These are phyloP conservation scores for Serendipita vermifera DNA, from an alignment of 768 basidiomycete genomes.

Conservation along the genomic window DNA sequence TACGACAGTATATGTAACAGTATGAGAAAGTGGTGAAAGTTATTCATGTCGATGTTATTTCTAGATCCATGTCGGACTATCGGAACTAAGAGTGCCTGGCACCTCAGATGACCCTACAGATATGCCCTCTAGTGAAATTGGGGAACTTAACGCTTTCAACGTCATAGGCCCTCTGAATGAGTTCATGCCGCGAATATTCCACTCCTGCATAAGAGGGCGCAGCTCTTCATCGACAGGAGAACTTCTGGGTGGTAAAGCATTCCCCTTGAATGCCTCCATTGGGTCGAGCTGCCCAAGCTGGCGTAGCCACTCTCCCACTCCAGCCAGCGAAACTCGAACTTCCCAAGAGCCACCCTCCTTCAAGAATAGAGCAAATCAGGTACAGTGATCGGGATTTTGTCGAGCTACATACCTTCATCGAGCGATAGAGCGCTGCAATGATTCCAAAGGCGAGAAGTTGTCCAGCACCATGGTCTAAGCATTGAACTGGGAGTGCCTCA, in stretches of 20 bases:
- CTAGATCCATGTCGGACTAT: too few species aligned
- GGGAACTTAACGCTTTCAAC: too few species aligned
- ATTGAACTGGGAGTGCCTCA: slow-evolving; percentile 41
- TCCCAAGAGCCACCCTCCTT: slow-evolving; percentile 52
- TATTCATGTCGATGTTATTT: too few species aligned
- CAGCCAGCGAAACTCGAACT: slow-evolving; percentile 45
- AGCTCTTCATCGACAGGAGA: neutral
- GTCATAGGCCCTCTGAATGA: too few species aligned
- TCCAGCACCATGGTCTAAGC: slow-evolving; percentile 46
- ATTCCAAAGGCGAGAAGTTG: slow-evolving; percentile 49
- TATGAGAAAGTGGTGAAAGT: too few species aligned
- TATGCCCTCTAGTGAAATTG: too few species aligned
- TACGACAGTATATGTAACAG: too few species aligned
- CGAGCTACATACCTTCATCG: slow-evolving; percentile 31
- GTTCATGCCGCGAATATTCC: too few species aligned
- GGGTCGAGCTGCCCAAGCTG: slow-evolving; percentile 37
- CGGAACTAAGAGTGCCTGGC: too few species aligned
- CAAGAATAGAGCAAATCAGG: neutral
- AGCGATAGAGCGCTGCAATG: slow-evolving; percentile 40
- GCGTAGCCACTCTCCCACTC: slow-evolving; percentile 43
- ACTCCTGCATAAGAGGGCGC: too few species aligned
- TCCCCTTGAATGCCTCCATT: slow-evolving; percentile 8
- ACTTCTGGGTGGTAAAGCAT: neutral
- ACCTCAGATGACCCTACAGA: too few species aligned
- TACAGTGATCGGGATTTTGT: neutral